phyloP scores from a whole-genome alignment of 495 filamentous ascomycete species.

The Penicillium cinerascens region DNA sequence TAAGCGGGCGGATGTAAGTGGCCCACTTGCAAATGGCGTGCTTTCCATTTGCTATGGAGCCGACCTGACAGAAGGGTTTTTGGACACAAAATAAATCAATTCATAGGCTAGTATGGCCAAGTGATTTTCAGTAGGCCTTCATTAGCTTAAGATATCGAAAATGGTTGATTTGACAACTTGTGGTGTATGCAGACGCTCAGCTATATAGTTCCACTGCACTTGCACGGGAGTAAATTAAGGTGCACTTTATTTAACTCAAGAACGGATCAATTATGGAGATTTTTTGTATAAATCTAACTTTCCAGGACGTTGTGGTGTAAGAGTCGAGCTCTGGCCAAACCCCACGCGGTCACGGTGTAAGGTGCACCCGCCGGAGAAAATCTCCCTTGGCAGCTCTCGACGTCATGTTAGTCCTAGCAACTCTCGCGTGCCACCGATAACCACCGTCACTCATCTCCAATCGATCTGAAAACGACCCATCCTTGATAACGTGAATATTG shows the following conservation, averaged over 20 bases:
- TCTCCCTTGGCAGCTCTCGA: constrained; percentile 16
- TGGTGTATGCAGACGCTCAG: too few relatives aligned
- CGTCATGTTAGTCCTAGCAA: constrained; percentile 18
- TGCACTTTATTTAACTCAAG: neutral
- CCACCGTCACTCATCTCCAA: neutral
- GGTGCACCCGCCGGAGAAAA: constrained; percentile 3
- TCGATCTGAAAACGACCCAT: neutral
- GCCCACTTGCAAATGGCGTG: neutral
- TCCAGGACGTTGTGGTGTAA: neutral
- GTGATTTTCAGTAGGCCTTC: neutral
- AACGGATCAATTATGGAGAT: neutral
- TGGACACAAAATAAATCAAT: neutral
- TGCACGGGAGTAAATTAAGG: neutral
- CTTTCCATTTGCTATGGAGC: neutral
- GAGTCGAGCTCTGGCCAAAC: neutral
- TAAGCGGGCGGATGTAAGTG: neutral
- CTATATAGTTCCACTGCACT: too few relatives aligned
- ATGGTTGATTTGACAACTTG: too few relatives aligned
- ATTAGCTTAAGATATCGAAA: too few relatives aligned
- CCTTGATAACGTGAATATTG: neutral
- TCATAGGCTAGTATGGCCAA: neutral
- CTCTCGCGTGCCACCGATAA: constrained; percentile 5
- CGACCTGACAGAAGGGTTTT: neutral
- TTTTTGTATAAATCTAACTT: neutral
- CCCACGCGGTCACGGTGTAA: neutral